These are phyloP conservation scores for Pyrenophora teres DNA, from an alignment of 2,329 filamentous ascomycete genomes.

Conservation along the genomic window DNA sequence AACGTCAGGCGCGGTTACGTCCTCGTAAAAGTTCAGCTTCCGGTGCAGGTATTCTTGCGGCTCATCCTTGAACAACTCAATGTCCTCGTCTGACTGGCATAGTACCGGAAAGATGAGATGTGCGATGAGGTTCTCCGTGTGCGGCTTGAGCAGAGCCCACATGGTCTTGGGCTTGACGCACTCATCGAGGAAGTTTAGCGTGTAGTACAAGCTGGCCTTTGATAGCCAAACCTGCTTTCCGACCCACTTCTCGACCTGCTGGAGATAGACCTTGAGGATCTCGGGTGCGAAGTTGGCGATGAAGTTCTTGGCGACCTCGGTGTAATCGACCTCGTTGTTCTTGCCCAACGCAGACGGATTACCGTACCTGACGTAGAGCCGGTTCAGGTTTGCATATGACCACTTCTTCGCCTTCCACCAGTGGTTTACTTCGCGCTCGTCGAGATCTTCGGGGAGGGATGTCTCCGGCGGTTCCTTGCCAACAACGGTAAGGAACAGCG, in stretches of 20 bases:
- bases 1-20: slow-evolving; percentile 92
- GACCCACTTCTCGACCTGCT: slow-evolving; percentile 97
- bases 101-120: slow-evolving; percentile 96
- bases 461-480: slow-evolving; percentile 80
- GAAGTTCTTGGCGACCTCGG: slow-evolving; percentile 86
- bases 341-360: slow-evolving; percentile 78
- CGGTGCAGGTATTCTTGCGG: slow-evolving; percentile 96
- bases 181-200: slow-evolving; percentile 92
- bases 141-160: slow-evolving; percentile 91
- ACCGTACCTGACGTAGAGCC: slow-evolving; percentile 94
- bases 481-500: slow-evolving; percentile 88
- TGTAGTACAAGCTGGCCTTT: slow-evolving; percentile 91
- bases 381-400: slow-evolving; percentile 97
- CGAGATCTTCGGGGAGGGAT: slow-evolving; percentile 77
- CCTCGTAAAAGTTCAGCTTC: slow-evolving; percentile 97
- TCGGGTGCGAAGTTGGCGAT: slow-evolving; percentile 90
- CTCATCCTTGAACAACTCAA: slow-evolving; percentile 91
- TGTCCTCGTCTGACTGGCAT: slow-evolving; percentile 87
- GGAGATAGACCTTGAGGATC: slow-evolving; percentile 91
- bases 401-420: slow-evolving; percentile 99
- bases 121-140: slow-evolving; percentile 89
- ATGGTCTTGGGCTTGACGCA: slow-evolving; percentile 97
- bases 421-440: slow-evolving; percentile 89
- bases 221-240: slow-evolving; percentile 93
- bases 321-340: slow-evolving; percentile 74